Evolutionary conservation across 352 stramenopile genomes (phyloP).

Genomic region (Phytophthora foliorum): DNA sequence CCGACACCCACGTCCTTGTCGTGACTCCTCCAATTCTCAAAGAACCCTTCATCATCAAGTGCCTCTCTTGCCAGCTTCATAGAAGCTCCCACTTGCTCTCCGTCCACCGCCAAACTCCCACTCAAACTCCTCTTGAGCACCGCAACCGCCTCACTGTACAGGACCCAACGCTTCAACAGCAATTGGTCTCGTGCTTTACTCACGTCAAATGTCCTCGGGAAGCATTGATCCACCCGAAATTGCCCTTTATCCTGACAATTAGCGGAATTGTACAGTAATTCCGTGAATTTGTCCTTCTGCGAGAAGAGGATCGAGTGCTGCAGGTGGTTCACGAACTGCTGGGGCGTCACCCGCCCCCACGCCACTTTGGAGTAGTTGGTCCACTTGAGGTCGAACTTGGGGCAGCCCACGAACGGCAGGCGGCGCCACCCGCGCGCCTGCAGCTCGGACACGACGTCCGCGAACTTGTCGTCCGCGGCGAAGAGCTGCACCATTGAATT

Average conservation of each 20-base stretch:
- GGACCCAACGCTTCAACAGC: conserved; percentile 50
- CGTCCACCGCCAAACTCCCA: not conserved
- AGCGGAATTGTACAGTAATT: conserved; percentile 44
- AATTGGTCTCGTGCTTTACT: conserved; percentile 5
- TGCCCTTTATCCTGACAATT: not conserved
- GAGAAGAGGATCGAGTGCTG: conserved; percentile 69
- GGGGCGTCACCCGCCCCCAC: conserved; percentile 52
- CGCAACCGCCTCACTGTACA: conserved; percentile 59
- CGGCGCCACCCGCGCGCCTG: conserved; percentile 49
- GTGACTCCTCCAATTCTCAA: conserved; percentile 26
- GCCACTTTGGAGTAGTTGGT: conserved; percentile 76
- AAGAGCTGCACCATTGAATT: conserved; percentile 45
- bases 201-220: conserved; percentile 61
- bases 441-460: conserved; percentile 39
- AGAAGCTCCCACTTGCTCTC: conserved; percentile 8
- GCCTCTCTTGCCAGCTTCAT: not conserved
- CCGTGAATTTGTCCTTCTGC: conserved; percentile 66
- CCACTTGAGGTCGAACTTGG: conserved; percentile 69
- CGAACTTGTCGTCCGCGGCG: conserved; percentile 69
- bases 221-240: conserved; percentile 54
- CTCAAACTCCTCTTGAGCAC: conserved; percentile 43
- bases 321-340: conserved; percentile 78
- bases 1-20: not conserved
- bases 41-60: conserved; percentile 5
- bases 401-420: conserved; percentile 67